Conservation (phyloP, 108 stramenopile genomes). For the Parmales sp. region DNA sequence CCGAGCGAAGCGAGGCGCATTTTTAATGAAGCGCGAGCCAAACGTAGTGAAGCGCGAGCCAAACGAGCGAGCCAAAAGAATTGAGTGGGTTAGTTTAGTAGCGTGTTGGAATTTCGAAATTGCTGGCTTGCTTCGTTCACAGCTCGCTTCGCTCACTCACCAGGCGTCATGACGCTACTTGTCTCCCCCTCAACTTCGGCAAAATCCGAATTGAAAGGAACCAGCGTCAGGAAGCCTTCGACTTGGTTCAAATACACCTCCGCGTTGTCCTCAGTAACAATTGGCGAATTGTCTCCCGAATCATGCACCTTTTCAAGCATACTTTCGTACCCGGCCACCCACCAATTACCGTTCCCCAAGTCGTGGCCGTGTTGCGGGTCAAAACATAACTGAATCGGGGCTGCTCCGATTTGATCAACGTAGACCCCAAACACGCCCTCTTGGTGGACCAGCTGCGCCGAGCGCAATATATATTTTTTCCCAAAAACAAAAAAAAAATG, state of each 20-base stretch:
- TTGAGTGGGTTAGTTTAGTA: too few relatives aligned
- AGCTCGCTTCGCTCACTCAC: too few relatives aligned
- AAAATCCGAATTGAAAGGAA: not conserved
- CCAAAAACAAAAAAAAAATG: too few relatives aligned
- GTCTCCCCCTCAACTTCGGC: not conserved
- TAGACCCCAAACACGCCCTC: not conserved
- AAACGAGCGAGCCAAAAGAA: too few relatives aligned
- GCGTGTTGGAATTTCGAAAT: too few relatives aligned
- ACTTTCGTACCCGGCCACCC: not conserved
- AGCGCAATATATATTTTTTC: too few relatives aligned
- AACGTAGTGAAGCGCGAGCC: too few relatives aligned
- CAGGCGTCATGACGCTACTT: too few relatives aligned
- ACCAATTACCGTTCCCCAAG: conserved; percentile 2
- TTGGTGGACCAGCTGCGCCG: not conserved
- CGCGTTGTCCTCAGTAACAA: not conserved
- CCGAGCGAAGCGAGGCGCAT: too few relatives aligned
- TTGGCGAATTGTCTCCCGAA: not conserved
- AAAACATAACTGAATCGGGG: not conserved
- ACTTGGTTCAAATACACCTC: conserved; percentile 5
- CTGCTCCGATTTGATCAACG: not conserved
- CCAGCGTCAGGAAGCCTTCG: not conserved
- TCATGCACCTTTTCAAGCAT: conserved; percentile 1
- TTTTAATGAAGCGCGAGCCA: too few relatives aligned
- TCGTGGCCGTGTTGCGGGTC: not conserved
- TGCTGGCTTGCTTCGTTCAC: too few relatives aligned